These are phyloP conservation scores for Hymenoscyphus occultus DNA, from an alignment of 2,329 filamentous ascomycete genomes.

Conservation along the genomic window DNA sequence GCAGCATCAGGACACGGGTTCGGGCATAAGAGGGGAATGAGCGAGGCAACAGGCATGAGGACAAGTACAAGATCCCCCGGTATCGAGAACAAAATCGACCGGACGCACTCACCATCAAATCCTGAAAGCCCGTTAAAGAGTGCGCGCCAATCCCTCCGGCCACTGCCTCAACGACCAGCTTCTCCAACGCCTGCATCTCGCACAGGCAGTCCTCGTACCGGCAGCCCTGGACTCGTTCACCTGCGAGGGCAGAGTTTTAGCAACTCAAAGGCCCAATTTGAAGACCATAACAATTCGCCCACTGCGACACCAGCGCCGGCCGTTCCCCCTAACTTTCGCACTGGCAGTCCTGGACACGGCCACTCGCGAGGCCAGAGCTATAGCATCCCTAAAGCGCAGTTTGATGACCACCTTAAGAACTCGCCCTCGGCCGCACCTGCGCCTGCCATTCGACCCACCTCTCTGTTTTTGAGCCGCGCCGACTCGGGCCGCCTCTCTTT, in stretches of 20 bases:
- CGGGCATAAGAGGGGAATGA: constrained; percentile 71
- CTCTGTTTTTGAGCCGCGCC: constrained; percentile 57
- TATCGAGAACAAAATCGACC: constrained; percentile 44
- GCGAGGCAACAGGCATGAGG: constrained; percentile 62
- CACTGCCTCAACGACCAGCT: constrained; percentile 65
- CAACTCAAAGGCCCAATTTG: too few relatives aligned
- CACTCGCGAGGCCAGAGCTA: constrained; percentile 52
- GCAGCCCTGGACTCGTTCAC: constrained; percentile 32
- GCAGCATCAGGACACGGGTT: constrained; percentile 56
- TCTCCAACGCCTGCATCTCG: constrained; percentile 38
- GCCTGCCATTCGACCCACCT: constrained; percentile 48
- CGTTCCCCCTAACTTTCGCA: constrained; percentile 15
- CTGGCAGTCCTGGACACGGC: constrained; percentile 31
- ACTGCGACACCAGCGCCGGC: too few relatives aligned
- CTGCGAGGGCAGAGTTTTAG: constrained; percentile 30
- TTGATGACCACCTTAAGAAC: constrained; percentile 37
- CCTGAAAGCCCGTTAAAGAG: constrained; percentile 68
- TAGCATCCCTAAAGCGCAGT: constrained; percentile 55
- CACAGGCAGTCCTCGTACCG: constrained; percentile 19
- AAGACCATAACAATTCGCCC: too few relatives aligned
- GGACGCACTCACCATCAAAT: constrained; percentile 37
- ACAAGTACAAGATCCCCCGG: constrained; percentile 51
- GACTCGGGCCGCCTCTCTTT: constrained; percentile 44
- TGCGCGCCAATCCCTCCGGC: constrained; percentile 73
- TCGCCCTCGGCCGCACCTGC: constrained; percentile 8